phyloP scores from a whole-genome alignment of 75 land plant species.

The Selaginella tamariscina region DNA sequence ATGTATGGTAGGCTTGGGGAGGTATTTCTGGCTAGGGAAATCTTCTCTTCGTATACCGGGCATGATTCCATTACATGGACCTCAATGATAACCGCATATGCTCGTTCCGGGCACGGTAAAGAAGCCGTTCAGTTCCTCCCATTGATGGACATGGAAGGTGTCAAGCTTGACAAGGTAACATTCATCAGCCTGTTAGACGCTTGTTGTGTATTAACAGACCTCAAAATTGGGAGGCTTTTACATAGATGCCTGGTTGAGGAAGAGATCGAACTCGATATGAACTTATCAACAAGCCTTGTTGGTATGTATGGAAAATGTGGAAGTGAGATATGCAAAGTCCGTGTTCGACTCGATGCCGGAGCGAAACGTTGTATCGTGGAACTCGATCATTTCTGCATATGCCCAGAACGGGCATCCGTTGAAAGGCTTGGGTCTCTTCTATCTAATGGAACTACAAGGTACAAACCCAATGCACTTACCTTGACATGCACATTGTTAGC shows the following conservation, averaged over 20 bases:
- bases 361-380: not conserved
- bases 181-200: not conserved
- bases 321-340: not conserved
- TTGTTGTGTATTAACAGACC: not conserved
- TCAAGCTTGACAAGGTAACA: not conserved
- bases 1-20: not conserved
- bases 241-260: not conserved
- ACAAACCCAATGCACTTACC: not conserved
- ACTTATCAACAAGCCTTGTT: not conserved
- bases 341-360: not conserved
- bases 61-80: not conserved
- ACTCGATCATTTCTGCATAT: not conserved
- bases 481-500: not conserved
- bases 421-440: not conserved
- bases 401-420: not conserved
- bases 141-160: not conserved
- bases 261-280: not conserved
- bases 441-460: too few relatives aligned
- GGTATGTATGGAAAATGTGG: conserved; percentile 5
- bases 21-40: not conserved
- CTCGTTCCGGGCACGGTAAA: not conserved
- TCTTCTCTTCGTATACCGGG: not conserved
- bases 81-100: not conserved
- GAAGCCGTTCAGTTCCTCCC: not conserved
- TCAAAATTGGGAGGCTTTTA: not conserved